Conservation (phyloP, 345 rosid genomes). For the Aurinia saxatilis region DNA sequence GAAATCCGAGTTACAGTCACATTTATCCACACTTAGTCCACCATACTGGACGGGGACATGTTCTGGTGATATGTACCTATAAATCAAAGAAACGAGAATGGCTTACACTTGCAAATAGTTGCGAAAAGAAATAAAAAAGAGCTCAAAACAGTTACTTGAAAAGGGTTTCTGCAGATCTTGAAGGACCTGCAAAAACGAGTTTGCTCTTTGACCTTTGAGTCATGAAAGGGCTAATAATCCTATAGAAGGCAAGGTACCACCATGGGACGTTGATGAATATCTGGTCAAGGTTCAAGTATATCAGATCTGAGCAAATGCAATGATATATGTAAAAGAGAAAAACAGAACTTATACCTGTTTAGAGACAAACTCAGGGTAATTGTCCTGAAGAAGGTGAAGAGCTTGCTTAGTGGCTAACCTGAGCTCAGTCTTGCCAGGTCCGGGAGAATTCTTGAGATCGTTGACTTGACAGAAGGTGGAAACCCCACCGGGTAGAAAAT, state of each 20-base stretch:
- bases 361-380: conserved; percentile 36
- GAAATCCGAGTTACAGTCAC: conserved; percentile 17
- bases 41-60: conserved; percentile 34
- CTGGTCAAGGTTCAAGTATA: conserved; percentile 8
- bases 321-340: neutral
- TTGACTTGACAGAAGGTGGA: conserved; percentile 33
- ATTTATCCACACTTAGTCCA: conserved; percentile 28
- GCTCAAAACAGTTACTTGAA: too few species aligned
- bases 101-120: neutral
- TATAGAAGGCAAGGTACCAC: conserved; percentile 36
- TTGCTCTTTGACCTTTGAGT: conserved; percentile 35
- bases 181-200: conserved; percentile 34
- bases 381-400: conserved; percentile 32
- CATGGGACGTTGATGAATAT: conserved; percentile 39
- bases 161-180: conserved; percentile 31
- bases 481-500: conserved; percentile 22
- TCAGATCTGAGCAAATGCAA: neutral
- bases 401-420: conserved; percentile 34
- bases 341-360: conserved; percentile 25
- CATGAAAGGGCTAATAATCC: conserved; percentile 30
- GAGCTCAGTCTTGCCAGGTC: conserved; percentile 32
- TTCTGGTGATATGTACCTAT: conserved; percentile 28
- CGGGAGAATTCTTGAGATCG: conserved; percentile 33
- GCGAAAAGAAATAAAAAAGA: neutral
- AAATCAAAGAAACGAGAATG: neutral